These are phyloP conservation scores for Adansonia digitata DNA, from an alignment of 345 rosid genomes.

Conservation along the genomic window DNA sequence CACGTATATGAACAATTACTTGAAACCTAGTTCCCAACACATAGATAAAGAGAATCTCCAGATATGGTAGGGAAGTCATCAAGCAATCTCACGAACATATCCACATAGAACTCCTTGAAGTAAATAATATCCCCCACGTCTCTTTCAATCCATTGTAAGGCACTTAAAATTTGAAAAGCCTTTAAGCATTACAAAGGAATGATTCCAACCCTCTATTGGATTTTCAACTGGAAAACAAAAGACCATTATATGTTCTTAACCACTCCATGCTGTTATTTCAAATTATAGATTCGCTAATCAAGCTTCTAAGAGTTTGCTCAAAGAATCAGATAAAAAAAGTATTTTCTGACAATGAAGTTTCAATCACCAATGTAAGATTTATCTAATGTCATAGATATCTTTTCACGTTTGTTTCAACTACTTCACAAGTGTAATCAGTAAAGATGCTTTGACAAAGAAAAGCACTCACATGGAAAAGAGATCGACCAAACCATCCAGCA, in stretches of 20 bases:
- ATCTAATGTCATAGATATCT: neutral
- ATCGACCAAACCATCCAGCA: slow-evolving; percentile 99
- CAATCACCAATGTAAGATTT: neutral
- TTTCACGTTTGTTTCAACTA: neutral
- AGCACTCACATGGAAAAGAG: slow-evolving; percentile 81
- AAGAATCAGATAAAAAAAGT: neutral
- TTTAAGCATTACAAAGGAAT: neutral
- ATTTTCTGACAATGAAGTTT: neutral
- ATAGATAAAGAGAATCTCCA: neutral
- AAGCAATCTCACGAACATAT: neutral
- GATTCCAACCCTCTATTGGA: neutral
- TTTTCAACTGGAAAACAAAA: neutral
- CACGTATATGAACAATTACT: neutral
- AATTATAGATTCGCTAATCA: slow-evolving; percentile 7
- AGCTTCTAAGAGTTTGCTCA: neutral
- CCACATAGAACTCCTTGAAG: neutral
- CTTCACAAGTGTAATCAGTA: neutral
- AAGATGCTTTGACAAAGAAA: slow-evolving; percentile 5
- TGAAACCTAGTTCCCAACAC: neutral
- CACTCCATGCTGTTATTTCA: neutral
- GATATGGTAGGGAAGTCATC: neutral
- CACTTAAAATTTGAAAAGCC: neutral
- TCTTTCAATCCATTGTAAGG: neutral
- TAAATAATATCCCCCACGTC: neutral
- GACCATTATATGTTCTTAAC: neutral